Conservation (phyloP, 495 filamentous ascomycete species). For the Venustampulla echinocandica region DNA sequence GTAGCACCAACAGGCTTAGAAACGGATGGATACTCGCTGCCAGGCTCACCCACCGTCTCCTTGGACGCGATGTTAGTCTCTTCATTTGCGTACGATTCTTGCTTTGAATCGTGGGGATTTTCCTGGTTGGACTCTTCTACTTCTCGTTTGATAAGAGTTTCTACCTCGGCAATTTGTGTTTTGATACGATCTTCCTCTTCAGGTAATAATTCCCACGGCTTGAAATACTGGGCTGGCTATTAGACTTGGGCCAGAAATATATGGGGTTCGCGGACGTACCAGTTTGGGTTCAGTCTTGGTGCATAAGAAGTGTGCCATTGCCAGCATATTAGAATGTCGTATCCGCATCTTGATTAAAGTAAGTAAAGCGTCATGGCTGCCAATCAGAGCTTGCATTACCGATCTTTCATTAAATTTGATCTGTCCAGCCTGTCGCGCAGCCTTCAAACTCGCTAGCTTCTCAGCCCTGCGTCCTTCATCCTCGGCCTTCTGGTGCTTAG, state of each 20-base stretch:
- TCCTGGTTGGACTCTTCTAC: conserved; percentile 30
- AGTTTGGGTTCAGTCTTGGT: conserved; percentile 69
- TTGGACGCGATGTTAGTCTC: conserved; percentile 18
- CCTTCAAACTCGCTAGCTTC: conserved; percentile 50
- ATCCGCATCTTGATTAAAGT: conserved; percentile 59
- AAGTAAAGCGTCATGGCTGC: conserved; percentile 15
- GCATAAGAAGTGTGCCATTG: conserved; percentile 63
- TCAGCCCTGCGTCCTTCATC: conserved; percentile 59
- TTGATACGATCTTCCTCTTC: conserved; percentile 40
- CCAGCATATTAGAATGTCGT: conserved; percentile 55
- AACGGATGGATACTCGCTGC: conserved; percentile 35
- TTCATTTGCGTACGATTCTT: conserved; percentile 5
- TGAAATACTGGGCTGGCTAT: conserved; percentile 59
- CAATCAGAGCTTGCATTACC: conserved; percentile 36
- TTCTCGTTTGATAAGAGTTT: conserved; percentile 39
- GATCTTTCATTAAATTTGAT: conserved; percentile 67
- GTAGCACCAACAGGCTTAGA: conserved; percentile 27
- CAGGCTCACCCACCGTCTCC: conserved; percentile 39
- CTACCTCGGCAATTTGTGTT: conserved; percentile 35
- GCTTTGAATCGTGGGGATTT: conserved; percentile 23
- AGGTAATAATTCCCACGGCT: conserved; percentile 68
- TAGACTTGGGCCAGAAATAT: neutral
- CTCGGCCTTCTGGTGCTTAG: conserved; percentile 58
- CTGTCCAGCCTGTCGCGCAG: conserved; percentile 57
- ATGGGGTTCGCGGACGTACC: conserved; percentile 42